Evolutionary conservation across 1,284 basidiomycete genomes (phyloP).

Genomic region (Golubevia sp.): DNA sequence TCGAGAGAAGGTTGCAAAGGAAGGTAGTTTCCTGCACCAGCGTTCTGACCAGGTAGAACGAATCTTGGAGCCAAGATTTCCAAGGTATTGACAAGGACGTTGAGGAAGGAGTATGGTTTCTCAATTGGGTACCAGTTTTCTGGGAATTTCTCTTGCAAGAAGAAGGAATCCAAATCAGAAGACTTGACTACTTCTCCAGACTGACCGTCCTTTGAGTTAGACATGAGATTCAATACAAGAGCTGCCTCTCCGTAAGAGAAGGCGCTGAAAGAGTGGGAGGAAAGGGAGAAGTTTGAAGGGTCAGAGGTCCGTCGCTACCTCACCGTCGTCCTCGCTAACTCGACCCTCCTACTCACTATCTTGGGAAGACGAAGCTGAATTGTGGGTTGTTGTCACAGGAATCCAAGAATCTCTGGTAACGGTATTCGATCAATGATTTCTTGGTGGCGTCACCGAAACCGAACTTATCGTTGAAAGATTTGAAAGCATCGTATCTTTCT

Average conservation of each 20-base stretch:
- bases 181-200: neutral
- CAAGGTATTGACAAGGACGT: neutral
- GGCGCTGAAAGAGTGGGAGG: too few relatives aligned
- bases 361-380: neutral
- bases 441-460: neutral
- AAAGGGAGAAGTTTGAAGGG: too few relatives aligned
- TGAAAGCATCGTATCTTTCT: neutral
- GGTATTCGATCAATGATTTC: neutral
- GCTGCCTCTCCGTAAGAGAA: neutral
- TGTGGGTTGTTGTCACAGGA: neutral
- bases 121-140: neutral
- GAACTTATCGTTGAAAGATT: conserved; percentile 2
- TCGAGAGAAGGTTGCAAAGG: neutral
- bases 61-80: neutral
- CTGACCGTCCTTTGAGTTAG: neutral
- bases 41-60: conserved; percentile 4
- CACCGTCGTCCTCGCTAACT: too few relatives aligned
- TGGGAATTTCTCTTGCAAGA: conserved; percentile 3
- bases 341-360: too few relatives aligned
- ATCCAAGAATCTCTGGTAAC: conserved; percentile 1
- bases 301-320: too few relatives aligned
- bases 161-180: conserved; percentile 2
- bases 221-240: neutral
- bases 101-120: neutral
- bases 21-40: neutral